A percentile compares a stretch with the other conserved stretches of the same genome.
Evolutionary conservation across 169 alveolate species (phyloP).

Genomic region (Besnoitia besnoiti): DNA sequence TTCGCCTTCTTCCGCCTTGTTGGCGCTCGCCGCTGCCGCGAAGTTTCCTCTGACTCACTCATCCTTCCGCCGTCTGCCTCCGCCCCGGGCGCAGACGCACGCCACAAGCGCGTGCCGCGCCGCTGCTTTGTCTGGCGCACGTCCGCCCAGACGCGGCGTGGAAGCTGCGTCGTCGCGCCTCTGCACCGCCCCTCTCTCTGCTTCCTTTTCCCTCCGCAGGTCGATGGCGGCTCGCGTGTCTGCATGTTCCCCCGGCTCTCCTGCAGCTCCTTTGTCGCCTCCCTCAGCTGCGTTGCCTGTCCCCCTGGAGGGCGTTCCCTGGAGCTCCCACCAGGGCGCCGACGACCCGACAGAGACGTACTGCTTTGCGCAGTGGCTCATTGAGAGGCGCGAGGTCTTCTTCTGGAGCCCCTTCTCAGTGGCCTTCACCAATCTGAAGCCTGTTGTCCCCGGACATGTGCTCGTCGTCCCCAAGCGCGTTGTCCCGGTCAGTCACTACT

Average conservation of each 20-base stretch:
- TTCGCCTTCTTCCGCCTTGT: too few relatives aligned
- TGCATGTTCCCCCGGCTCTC: background rate
- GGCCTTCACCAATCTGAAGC: constrained; percentile 57
- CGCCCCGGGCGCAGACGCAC: too few relatives aligned
- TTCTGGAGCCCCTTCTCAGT: background rate
- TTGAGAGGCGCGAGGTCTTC: constrained; percentile 27
- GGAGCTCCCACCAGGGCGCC: background rate
- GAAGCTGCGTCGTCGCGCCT: too few relatives aligned
- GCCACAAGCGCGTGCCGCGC: too few relatives aligned
- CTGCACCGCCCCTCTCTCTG: too few relatives aligned
- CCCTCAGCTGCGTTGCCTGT: background rate
- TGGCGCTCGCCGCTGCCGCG: too few relatives aligned
- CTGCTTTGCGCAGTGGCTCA: background rate
- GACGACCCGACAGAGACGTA: background rate
- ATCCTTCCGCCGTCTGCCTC: too few relatives aligned
- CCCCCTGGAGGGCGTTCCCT: background rate
- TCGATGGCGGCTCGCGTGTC: background rate
- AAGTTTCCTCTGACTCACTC: too few relatives aligned
- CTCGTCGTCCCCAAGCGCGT: constrained; percentile 44
- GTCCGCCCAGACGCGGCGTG: too few relatives aligned
- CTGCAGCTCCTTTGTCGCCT: background rate
- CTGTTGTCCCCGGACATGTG: constrained; percentile 62
- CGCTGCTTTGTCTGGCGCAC: too few relatives aligned
- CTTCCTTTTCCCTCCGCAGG: background rate
- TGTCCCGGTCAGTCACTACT: constrained; percentile 15